phyloP scores from a whole-genome alignment of 2,329 filamentous ascomycete species.

The Ceratocystis albifundus region DNA sequence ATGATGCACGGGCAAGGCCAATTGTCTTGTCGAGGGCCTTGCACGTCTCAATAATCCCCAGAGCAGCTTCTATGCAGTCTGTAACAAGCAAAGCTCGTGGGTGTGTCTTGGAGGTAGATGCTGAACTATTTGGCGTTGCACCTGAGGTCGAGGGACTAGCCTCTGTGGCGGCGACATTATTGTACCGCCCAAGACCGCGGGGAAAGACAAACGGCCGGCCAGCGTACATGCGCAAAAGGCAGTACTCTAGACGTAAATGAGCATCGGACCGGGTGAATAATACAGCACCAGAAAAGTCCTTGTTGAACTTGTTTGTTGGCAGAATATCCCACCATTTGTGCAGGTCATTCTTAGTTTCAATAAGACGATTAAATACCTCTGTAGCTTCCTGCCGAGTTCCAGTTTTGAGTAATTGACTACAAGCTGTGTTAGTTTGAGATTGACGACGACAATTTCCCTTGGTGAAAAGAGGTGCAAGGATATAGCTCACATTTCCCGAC shows the following conservation, averaged over 20 bases:
- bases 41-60: conserved; percentile 41
- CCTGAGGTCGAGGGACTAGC: conserved; percentile 16
- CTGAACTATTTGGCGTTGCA: conserved; percentile 26
- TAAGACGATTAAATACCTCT: conserved; percentile 30
- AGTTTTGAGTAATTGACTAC: conserved; percentile 31
- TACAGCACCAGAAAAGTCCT: conserved; percentile 28
- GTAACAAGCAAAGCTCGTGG: conserved; percentile 33
- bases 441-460: neutral
- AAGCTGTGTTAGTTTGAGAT: neutral
- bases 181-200: conserved; percentile 18
- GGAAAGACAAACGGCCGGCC: conserved; percentile 43
- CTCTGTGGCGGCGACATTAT: conserved; percentile 2
- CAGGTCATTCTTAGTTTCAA: conserved; percentile 32
- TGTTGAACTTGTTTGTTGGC: conserved; percentile 28
- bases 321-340: conserved; percentile 33
- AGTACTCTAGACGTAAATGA: conserved; percentile 43
- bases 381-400: conserved; percentile 29
- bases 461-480: too few species aligned
- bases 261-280: conserved; percentile 38
- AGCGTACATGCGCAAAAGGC: conserved; percentile 42
- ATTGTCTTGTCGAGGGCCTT: conserved; percentile 39
- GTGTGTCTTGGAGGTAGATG: conserved; percentile 27
- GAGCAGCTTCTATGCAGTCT: conserved; percentile 42
- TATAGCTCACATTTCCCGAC: conserved; percentile 32
- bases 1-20: conserved; percentile 43